Evolutionary conservation across 164 flowering plant genomes (phyloP).

Genomic region (Vitis riparia): DNA sequence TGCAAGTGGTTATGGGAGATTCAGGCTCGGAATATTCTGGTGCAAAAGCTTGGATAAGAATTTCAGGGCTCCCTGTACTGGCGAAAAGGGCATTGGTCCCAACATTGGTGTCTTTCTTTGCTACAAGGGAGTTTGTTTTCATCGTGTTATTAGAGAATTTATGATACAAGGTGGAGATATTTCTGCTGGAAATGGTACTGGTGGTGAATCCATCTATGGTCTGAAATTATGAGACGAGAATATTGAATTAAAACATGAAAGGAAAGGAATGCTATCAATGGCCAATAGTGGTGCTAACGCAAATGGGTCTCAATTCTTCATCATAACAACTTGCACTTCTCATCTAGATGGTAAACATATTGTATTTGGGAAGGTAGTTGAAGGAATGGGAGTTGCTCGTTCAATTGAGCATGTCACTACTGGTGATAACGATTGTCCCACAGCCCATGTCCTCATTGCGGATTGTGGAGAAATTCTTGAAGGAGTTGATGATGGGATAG

Average conservation of each 20-base stretch:
- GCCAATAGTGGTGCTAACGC: conserved; percentile 85
- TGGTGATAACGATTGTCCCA: conserved; percentile 49
- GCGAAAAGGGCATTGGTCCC: conserved; percentile 91
- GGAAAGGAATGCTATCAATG: conserved; percentile 92
- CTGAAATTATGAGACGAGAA: conserved; percentile 80
- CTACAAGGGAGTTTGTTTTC: conserved; percentile 78
- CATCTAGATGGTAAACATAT: conserved; percentile 93
- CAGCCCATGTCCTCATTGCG: conserved; percentile 53
- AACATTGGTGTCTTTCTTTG: conserved; percentile 81
- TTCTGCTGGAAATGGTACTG: conserved; percentile 74
- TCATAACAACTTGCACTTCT: conserved; percentile 75
- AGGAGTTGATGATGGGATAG: conserved; percentile 78
- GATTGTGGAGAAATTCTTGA: conserved; percentile 94
- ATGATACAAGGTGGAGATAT: conserved; percentile 89
- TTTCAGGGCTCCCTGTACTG: conserved; percentile 95
- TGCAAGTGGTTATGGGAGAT: no score
- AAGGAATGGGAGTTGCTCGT: conserved; percentile 93
- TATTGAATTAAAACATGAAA: conserved; percentile 72
- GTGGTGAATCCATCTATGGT: conserved; percentile 83
- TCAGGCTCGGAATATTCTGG: no score
- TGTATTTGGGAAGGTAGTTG: conserved; percentile 85
- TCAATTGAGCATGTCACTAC: conserved; percentile 73
- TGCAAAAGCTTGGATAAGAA: conserved; percentile 29
- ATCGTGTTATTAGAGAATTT: conserved; percentile 69
- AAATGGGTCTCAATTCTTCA: conserved; percentile 92